Base-by-base conservation (phyloP, 2,329 filamentous ascomycete species). In the Phaeosphaeria sp. region DNA sequence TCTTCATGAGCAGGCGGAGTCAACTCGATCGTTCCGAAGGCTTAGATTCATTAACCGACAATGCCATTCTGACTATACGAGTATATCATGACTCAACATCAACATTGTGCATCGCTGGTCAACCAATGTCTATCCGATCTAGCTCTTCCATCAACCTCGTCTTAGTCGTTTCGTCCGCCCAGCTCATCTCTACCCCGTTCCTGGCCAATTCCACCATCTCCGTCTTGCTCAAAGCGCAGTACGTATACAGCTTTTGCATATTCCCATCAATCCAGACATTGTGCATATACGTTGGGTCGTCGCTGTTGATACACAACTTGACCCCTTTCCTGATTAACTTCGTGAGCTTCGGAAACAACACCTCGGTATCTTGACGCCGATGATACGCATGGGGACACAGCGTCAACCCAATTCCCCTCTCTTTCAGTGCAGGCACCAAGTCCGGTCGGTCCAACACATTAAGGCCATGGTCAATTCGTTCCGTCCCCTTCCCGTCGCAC, bases 271-370 rank as follows among this genome's bases (percentile, higher is more conserved):
- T 71, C 82, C 81, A 84, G 36, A 81, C 79, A 56, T 84, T 76
- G 56, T 83, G 79, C 73, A 84, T 80, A 51, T 82, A 82, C 2
- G 80, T 79, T 13, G 81, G 82, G 59, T 83, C 81, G 61, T 83
- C 82, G 52, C 79, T 81, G 53, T 80, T 81, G 56, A 83, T 79
- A 49, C 78, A 79, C 48, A 83, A 74, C 45, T 78, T 78, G n/a
- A 84, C 76, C 0, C 80, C 81, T 6, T 45, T 52, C 20, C 58
- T 49, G 17, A 61, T 44, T 15, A 61, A 27, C 33, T 61, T 61
- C 27, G 77, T 73, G 43, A 84, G 78, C 45, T 81, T 81, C 1
- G 79, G 72, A 51, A 83, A 82, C 2, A 80, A 61, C 24, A 79
- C 74, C 1, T 79, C 77, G 36, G 49, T 52, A 17, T 24, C 40